Conservation (phyloP, 495 filamentous ascomycete species). For the Aspergillus coremiiformis region DNA sequence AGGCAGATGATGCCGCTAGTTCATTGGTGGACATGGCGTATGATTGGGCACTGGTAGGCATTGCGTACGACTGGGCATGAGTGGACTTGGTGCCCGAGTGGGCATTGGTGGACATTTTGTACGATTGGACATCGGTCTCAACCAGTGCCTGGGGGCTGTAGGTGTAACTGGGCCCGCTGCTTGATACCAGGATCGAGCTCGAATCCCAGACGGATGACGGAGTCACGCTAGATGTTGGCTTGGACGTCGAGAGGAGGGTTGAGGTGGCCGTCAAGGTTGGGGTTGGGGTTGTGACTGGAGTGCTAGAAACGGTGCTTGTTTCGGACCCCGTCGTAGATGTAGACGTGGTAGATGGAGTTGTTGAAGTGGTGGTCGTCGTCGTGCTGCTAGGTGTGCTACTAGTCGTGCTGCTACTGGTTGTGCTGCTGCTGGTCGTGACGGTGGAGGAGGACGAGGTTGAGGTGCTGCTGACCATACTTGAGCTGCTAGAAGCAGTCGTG, state of each 20-base stretch:
- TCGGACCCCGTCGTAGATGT: background rate
- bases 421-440: conserved; percentile 10
- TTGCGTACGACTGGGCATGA: background rate
- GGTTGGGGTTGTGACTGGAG: conserved; percentile 10
- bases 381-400: conserved; percentile 12
- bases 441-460: conserved; percentile 7
- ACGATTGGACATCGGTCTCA: conserved; percentile 1
- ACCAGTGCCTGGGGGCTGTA: background rate
- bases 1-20: background rate
- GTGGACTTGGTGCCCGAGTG: background rate
- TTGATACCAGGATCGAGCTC: conserved; percentile 12
- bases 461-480: conserved; percentile 14
- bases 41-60: background rate
- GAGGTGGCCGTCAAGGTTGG: conserved; percentile 21
- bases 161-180: background rate
- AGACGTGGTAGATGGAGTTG: conserved; percentile 8
- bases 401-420: conserved; percentile 12
- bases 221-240: conserved; percentile 20
- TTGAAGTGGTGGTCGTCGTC: conserved; percentile 6
- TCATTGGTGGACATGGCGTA: background rate
- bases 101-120: conserved; percentile 8
- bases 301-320: conserved; percentile 17
- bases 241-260: conserved; percentile 19
- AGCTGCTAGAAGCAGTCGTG: conserved; percentile 3
- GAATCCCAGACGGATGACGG: conserved; percentile 16